Evolutionary conservation across 306 rosid species (phyloP).

Genomic region (Lathyrus sativus): DNA sequence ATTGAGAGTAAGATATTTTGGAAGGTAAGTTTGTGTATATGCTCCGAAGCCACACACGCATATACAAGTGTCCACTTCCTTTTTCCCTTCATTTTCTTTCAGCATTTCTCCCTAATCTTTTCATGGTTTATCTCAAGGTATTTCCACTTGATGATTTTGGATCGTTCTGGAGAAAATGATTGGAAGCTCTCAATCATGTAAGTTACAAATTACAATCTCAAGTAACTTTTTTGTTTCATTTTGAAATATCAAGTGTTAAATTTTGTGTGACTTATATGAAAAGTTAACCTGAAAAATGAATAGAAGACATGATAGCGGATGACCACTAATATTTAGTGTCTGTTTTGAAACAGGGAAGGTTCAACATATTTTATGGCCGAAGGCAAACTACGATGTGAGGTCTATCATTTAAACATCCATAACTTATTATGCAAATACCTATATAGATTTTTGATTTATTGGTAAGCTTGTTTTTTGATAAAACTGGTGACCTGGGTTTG

Average conservation of each 20-base stretch:
- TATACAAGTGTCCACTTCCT: not conserved
- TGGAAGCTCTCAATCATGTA: constrained; percentile 35
- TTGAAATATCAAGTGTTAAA: not conserved
- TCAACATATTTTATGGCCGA: not conserved
- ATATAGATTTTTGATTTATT: not conserved
- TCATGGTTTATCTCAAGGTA: constrained; percentile 46
- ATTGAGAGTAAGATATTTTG: constrained; percentile 59
- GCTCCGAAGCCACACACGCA: constrained; percentile 10
- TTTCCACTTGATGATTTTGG: constrained; percentile 69
- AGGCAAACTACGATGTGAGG: not conserved
- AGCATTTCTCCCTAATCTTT: constrained; percentile 7
- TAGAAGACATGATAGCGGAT: constrained; percentile 2
- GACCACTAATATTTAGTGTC: not conserved
- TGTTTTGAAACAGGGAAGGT: not conserved
- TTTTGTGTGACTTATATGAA: not conserved
- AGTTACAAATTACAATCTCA: constrained; percentile 37
- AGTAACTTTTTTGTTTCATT: constrained; percentile 2
- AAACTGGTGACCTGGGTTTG: not conserved
- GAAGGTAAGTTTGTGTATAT: constrained; percentile 52
- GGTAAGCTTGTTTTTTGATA: not conserved
- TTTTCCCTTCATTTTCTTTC: not conserved
- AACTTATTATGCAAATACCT: not conserved
- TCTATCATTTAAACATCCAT: not conserved
- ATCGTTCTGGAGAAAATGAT: constrained; percentile 45
- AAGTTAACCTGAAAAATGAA: not conserved